phyloP scores from a whole-genome alignment of 371 early-diverging fungal genomes.

The Mortierella sp. region DNA sequence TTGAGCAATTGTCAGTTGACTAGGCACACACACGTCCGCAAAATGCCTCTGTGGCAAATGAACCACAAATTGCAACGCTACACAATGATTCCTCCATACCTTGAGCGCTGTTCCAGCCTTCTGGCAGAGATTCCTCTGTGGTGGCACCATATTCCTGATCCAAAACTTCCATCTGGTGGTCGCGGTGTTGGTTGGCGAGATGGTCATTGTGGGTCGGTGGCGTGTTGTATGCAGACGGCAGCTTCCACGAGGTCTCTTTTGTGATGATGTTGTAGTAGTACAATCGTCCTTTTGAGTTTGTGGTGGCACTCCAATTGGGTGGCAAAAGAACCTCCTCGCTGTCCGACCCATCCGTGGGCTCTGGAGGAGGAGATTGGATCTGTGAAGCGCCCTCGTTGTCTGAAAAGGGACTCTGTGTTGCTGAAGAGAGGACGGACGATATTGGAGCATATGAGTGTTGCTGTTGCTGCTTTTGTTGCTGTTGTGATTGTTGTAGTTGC shows the following conservation, averaged over 20 bases:
- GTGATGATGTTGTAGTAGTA: slow-evolving; percentile 55
- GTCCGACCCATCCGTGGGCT: slow-evolving; percentile 38
- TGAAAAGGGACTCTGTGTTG: slow-evolving; percentile 1
- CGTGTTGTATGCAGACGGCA: slow-evolving; percentile 14
- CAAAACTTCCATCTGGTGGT: slow-evolving; percentile 10
- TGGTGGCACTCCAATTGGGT: slow-evolving; percentile 48
- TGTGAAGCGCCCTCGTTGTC: neutral
- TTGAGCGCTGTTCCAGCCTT: slow-evolving; percentile 52
- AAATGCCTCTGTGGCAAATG: neutral
- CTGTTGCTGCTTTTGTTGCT: neutral
- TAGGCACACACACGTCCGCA: neutral
- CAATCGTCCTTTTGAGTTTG: slow-evolving; percentile 32
- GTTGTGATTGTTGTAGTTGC: too few species aligned
- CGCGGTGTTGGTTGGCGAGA: neutral
- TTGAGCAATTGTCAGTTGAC: neutral
- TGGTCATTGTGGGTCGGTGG: neutral
- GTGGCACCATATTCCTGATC: neutral
- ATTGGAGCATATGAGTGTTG: neutral
- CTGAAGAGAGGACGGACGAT: neutral
- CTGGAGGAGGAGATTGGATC: slow-evolving; percentile 39
- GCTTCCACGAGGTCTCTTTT: slow-evolving; percentile 50
- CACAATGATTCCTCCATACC: slow-evolving; percentile 14
- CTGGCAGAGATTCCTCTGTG: slow-evolving; percentile 31
- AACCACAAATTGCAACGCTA: neutral
- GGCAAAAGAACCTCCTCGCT: slow-evolving; percentile 36